Evolutionary conservation across 805 yeast genomes (phyloP).

Genomic region (Starmerella khaoyaiensis): DNA sequence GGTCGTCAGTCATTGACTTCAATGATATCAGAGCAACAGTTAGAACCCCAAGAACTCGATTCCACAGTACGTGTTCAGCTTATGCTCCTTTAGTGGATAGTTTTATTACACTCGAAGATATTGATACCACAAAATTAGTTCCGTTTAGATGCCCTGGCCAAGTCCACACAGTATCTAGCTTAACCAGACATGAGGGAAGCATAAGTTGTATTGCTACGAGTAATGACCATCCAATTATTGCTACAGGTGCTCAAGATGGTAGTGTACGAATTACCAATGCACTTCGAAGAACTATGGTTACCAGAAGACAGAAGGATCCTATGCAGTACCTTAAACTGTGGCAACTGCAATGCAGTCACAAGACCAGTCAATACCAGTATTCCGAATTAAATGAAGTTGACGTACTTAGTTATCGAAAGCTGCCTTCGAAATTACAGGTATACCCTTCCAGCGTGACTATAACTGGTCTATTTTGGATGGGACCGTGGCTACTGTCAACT

Average conservation of each 20-base stretch:
- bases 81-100: slow-evolving; percentile 24
- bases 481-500: slow-evolving; percentile 42
- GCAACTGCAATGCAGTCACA: slow-evolving; percentile 32
- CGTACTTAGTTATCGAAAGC: slow-evolving; percentile 25
- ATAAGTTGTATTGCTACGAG: slow-evolving; percentile 33
- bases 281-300: slow-evolving; percentile 25
- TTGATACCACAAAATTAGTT: slow-evolving; percentile 28
- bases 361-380: slow-evolving; percentile 31
- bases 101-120: slow-evolving; percentile 34
- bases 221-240: slow-evolving; percentile 34
- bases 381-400: slow-evolving; percentile 32
- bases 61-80: slow-evolving; percentile 13
- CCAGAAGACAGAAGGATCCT: slow-evolving; percentile 20
- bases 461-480: slow-evolving; percentile 47
- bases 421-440: slow-evolving; percentile 22
- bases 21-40: slow-evolving; percentile 19
- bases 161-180: slow-evolving; percentile 24
- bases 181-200: slow-evolving; percentile 34
- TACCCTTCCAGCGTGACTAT: slow-evolving; percentile 41
- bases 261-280: slow-evolving; percentile 32
- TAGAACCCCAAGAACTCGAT: slow-evolving; percentile 8
- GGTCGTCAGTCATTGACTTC: slow-evolving; percentile 29
- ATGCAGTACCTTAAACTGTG: slow-evolving; percentile 23
- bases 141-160: slow-evolving; percentile 29
- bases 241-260: slow-evolving; percentile 43